Conservation (phyloP, 495 filamentous ascomycete species). For the Penicillium paxilli region DNA sequence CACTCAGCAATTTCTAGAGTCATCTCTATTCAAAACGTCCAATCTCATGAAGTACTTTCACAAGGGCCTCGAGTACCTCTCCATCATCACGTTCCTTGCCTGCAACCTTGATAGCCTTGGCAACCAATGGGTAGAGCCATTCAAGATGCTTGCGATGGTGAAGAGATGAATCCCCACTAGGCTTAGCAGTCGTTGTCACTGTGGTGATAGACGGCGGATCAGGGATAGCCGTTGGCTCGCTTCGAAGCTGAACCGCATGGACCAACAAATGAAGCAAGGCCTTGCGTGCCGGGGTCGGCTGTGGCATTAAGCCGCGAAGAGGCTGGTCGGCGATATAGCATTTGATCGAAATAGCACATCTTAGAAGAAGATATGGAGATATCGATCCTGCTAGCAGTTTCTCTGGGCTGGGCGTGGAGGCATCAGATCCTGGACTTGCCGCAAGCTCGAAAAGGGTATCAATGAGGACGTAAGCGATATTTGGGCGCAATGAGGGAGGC, state of each 20-base stretch:
- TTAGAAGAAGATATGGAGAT: slow-evolving; percentile 81
- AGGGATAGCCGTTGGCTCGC: slow-evolving; percentile 71
- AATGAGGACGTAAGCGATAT: slow-evolving; percentile 77
- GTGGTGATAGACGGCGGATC: slow-evolving; percentile 47
- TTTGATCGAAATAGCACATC: slow-evolving; percentile 74
- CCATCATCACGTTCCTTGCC: slow-evolving; percentile 60
- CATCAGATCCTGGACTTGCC: slow-evolving; percentile 5
- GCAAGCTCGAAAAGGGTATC: slow-evolving; percentile 76
- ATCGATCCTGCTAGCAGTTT: slow-evolving; percentile 71
- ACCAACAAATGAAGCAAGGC: slow-evolving; percentile 73
- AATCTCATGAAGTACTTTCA: slow-evolving; percentile 67
- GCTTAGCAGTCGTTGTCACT: slow-evolving; percentile 45
- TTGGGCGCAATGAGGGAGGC: slow-evolving; percentile 59
- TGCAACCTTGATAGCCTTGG: slow-evolving; percentile 67
- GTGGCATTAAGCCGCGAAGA: slow-evolving; percentile 86
- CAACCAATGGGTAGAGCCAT: slow-evolving; percentile 79
- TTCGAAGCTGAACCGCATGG: slow-evolving; percentile 62
- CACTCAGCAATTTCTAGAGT: background rate
- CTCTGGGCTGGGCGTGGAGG: slow-evolving; percentile 24
- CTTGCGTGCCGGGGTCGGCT: slow-evolving; percentile 76
- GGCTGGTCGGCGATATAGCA: slow-evolving; percentile 91
- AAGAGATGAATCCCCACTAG: background rate
- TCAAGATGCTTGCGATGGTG: slow-evolving; percentile 71
- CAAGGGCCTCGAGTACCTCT: slow-evolving; percentile 58
- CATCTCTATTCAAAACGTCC: slow-evolving; percentile 35